Conservation (phyloP, 805 yeast genomes). For the Huiozyma naganishii region DNA sequence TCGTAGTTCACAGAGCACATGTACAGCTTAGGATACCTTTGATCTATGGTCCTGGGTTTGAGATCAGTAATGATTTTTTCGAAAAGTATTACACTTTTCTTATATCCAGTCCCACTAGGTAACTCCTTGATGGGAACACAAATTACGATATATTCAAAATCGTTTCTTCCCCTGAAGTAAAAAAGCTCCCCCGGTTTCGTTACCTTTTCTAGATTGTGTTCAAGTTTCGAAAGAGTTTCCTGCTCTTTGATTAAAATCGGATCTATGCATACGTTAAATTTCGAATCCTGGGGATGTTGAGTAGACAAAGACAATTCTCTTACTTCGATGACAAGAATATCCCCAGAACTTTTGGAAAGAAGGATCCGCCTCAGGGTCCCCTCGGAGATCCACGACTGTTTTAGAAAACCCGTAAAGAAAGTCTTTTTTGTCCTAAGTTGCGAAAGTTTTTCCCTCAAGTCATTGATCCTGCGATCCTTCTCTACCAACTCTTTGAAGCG, state of each 20-base stretch:
- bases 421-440: not conserved
- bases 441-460: not conserved
- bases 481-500: not conserved
- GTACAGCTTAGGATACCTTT: not conserved
- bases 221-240: not conserved
- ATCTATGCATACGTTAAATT: not conserved
- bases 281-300: not conserved
- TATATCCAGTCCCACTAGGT: too few species aligned
- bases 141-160: not conserved
- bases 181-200: not conserved
- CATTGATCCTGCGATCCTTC: not conserved
- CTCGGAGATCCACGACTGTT: constrained; percentile 1
- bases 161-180: constrained; percentile 2
- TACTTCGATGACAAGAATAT: not conserved
- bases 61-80: not conserved
- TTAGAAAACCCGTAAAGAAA: constrained; percentile 2
- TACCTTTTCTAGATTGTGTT: not conserved
- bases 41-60: not conserved
- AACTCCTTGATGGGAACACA: not conserved
- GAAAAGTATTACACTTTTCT: not conserved
- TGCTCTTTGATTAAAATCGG: not conserved
- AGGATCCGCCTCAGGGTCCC: not conserved
- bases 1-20: not conserved
- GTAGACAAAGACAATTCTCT: not conserved
- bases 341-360: not conserved